phyloP scores from a whole-genome alignment of 2,329 filamentous ascomycete species.

The Paracorniculantispora psalliotae region DNA sequence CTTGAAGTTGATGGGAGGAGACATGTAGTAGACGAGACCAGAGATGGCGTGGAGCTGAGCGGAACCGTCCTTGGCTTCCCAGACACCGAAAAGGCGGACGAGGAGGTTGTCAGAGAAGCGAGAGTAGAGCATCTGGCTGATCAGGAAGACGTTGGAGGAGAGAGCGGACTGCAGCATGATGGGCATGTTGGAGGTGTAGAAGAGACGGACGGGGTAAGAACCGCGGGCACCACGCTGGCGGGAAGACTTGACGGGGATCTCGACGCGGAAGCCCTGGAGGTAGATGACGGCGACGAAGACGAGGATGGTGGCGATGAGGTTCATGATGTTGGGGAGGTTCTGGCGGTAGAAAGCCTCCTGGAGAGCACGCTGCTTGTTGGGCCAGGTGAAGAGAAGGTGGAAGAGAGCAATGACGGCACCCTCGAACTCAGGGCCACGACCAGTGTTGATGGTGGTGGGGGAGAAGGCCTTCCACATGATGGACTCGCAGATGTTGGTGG shows the following conservation, averaged over 20 bases:
- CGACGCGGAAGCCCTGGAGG: slow-evolving; percentile 97
- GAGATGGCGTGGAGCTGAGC: slow-evolving; percentile 91
- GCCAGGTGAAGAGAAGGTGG: slow-evolving; percentile 97
- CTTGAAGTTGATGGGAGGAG: slow-evolving; percentile 93
- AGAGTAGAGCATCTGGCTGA: slow-evolving; percentile 98
- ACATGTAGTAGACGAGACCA: slow-evolving; percentile 99
- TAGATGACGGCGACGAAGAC: slow-evolving; percentile 99
- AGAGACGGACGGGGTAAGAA: slow-evolving; percentile 96
- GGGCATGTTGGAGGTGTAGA: slow-evolving; percentile 99
- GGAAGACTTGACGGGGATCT: slow-evolving; percentile 99
- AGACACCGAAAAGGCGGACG: slow-evolving; percentile 94
- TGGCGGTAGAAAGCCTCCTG: slow-evolving; percentile 99
- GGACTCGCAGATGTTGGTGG: slow-evolving; percentile 99
- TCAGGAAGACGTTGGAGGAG: slow-evolving; percentile 97
- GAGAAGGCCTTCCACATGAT: slow-evolving; percentile 99
- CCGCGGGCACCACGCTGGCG: slow-evolving; percentile 98
- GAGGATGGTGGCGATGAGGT: slow-evolving; percentile 84
- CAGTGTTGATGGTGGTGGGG: slow-evolving; percentile 98
- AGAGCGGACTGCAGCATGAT: slow-evolving; percentile 99
- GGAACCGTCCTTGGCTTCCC: slow-evolving; percentile 95
- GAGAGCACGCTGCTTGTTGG: slow-evolving; percentile 97
- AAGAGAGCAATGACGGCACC: slow-evolving; percentile 96
- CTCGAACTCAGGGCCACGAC: slow-evolving; percentile 97
- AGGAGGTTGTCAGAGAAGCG: slow-evolving; percentile 99
- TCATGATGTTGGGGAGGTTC: slow-evolving; percentile 99